Conservation (phyloP, 257 asterid species). For the Nicotiana paniculata region DNA sequence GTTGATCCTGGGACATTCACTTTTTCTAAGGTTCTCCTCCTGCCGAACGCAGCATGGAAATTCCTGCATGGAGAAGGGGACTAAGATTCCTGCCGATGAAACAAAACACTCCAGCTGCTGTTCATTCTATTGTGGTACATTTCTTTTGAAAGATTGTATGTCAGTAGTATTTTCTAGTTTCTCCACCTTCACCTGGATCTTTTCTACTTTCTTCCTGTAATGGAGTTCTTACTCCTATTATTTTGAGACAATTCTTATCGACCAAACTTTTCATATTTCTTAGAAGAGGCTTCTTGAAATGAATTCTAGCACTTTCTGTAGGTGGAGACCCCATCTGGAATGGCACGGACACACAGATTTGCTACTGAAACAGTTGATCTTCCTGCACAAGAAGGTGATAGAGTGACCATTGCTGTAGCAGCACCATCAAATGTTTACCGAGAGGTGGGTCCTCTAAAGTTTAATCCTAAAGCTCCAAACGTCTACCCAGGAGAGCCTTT, state of each 20-base stretch:
- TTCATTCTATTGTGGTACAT: slow-evolving; percentile 87
- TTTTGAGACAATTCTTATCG: background rate
- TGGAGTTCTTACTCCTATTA: background rate
- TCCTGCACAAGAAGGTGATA: slow-evolving; percentile 91
- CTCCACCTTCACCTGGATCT: background rate
- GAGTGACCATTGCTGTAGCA: slow-evolving; percentile 85
- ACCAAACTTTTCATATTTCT: background rate
- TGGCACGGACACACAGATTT: slow-evolving; percentile 88
- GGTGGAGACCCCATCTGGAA: slow-evolving; percentile 89
- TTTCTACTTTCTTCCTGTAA: background rate
- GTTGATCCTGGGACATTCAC: slow-evolving; percentile 86
- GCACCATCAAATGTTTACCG: slow-evolving; percentile 65
- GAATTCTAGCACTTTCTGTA: slow-evolving; percentile 23
- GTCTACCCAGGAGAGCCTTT: slow-evolving; percentile 91
- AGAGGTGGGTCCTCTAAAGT: slow-evolving; percentile 70
- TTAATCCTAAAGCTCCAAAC: slow-evolving; percentile 70
- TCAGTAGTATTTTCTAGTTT: background rate
- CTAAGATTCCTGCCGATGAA: slow-evolving; percentile 67
- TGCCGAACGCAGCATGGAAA: slow-evolving; percentile 99
- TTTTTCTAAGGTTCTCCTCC: slow-evolving; percentile 98
- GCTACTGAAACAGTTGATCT: slow-evolving; percentile 96
- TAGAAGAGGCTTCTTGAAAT: slow-evolving; percentile 12
- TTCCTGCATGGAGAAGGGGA: slow-evolving; percentile 92
- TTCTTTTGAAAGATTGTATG: background rate
- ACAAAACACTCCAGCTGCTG: slow-evolving; percentile 79